Evolutionary conservation across 371 early-diverging fungal species (phyloP), one percentile per base, ranked within the genome.

Genomic region (Choanephora cucurbitarum): DNA sequence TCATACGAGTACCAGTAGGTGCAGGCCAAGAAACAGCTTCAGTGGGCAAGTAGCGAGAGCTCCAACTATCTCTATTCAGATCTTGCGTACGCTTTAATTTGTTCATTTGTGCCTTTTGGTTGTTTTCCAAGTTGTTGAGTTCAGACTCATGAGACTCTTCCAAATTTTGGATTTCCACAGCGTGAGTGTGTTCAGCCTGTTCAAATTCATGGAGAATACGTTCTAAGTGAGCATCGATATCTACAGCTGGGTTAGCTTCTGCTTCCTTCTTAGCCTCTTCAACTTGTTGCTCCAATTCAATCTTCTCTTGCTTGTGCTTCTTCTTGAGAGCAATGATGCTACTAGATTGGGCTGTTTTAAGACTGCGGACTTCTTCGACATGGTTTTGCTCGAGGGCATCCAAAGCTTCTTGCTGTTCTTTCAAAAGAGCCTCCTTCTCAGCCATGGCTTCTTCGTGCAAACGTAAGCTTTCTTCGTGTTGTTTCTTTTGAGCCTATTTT

Each of bases 151-250:
- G 79, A 15, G 69, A 69, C 47, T 71, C 51, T 43, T 79, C 65
- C n/a, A 79, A 43, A 28, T 64, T 55, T 48, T 79, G 58, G 1
- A 79, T 65, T 48, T 73, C 62, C 8, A 70, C 72, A 21, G 64
- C 56, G 37, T 71, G 65, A 8, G 65, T 56, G 24, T 79, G 74
- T 33, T 79, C 72, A 17, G 70, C 69, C 43, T 70, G 67, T 31
- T 79, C 79, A 52, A 94, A 86, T 67, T 92, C 92, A 19, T 86
- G 84, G 50, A 94, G 79, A 44, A 94, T 73, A 14, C 90, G 87
- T 28, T 88, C 88, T 5, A 94, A 58, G 57, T 93, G 92, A 17
- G 77, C 85, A 68, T 92, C 89, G 50, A 93, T 65, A 21, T 80
- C 80, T 14, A 49, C 39, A 37, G 60, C 55, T 5, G 67, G 58